A percentile compares a stretch with the other conserved stretches of the same genome.
These are phyloP conservation scores for Articulospora tetracladia DNA, from an alignment of 495 filamentous ascomycete genomes.

Conservation along the genomic window DNA sequence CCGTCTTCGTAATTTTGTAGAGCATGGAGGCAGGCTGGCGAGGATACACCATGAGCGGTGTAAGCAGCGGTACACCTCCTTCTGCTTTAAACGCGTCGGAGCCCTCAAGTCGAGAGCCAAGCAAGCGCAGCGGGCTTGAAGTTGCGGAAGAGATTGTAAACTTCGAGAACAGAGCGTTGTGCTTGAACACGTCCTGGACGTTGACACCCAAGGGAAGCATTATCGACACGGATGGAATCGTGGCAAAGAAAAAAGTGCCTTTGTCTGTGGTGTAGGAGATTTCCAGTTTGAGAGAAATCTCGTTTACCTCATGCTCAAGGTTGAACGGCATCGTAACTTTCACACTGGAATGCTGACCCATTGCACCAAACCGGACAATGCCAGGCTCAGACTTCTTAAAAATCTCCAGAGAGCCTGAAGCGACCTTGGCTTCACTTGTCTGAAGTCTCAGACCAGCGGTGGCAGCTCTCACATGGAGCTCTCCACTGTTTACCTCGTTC, in stretches of 20 bases:
- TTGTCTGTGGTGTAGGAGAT: constrained; percentile 70
- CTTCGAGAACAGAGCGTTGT: constrained; percentile 73
- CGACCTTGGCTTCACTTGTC: constrained; percentile 62
- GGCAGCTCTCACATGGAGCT: constrained; percentile 71
- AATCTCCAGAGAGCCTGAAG: constrained; percentile 48
- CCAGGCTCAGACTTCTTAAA: constrained; percentile 60
- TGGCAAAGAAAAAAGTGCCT: constrained; percentile 68
- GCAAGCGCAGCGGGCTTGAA: constrained; percentile 67
- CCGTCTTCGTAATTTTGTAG: constrained; percentile 61
- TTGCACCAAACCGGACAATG: constrained; percentile 55
- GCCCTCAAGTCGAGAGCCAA: constrained; percentile 63
- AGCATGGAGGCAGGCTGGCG: constrained; percentile 78
- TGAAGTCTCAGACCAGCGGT: constrained; percentile 85
- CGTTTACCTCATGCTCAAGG: constrained; percentile 70
- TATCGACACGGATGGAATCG: constrained; percentile 60
- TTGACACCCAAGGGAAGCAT: constrained; percentile 86
- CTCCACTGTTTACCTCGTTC: constrained; percentile 66
- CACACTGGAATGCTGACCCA: constrained; percentile 45
- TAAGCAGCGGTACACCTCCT: constrained; percentile 48
- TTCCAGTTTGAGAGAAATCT: constrained; percentile 72
- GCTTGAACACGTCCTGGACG: constrained; percentile 93
- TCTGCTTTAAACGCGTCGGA: constrained; percentile 67
- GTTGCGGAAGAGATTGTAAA: constrained; percentile 84
- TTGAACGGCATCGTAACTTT: constrained; percentile 76
- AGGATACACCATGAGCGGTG: constrained; percentile 65